A percentile compares a stretch with the other conserved stretches of the same genome.
Conservation (phyloP, 345 rosid genomes). For the Ricinus communis region DNA sequence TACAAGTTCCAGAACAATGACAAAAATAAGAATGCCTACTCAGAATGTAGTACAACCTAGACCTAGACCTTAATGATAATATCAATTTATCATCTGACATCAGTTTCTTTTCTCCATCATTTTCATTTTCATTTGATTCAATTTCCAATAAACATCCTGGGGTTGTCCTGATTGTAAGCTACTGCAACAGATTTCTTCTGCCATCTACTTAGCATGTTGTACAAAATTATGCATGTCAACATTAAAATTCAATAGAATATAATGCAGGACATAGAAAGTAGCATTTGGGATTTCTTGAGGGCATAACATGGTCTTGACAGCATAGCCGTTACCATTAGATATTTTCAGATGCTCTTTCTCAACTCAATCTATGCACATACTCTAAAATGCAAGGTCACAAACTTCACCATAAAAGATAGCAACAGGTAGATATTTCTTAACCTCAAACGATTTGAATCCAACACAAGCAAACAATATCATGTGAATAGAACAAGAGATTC, state of each 20-base stretch:
- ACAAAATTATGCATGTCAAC: neutral
- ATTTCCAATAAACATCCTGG: neutral
- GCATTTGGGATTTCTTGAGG: neutral
- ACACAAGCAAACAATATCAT: neutral
- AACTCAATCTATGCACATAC: neutral
- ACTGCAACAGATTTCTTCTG: neutral
- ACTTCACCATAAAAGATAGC: neutral
- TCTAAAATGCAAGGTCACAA: neutral
- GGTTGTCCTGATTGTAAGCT: neutral
- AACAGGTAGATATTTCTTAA: neutral
- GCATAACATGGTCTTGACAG: neutral
- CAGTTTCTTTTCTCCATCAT: neutral
- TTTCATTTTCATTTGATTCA: neutral
- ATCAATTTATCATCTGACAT: neutral
- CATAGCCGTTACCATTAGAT: neutral
- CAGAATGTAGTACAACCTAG: neutral
- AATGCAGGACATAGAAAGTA: neutral
- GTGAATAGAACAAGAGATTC: neutral
- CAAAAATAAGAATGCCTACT: neutral
- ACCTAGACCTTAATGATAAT: neutral
- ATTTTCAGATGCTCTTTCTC: neutral
- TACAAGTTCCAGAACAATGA: neutral
- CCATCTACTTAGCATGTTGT: neutral
- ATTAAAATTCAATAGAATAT: neutral
- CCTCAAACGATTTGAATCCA: neutral